Base-by-base conservation (phyloP, 2,329 filamentous ascomycete species). In the Scleromitrula shiraiana region DNA sequence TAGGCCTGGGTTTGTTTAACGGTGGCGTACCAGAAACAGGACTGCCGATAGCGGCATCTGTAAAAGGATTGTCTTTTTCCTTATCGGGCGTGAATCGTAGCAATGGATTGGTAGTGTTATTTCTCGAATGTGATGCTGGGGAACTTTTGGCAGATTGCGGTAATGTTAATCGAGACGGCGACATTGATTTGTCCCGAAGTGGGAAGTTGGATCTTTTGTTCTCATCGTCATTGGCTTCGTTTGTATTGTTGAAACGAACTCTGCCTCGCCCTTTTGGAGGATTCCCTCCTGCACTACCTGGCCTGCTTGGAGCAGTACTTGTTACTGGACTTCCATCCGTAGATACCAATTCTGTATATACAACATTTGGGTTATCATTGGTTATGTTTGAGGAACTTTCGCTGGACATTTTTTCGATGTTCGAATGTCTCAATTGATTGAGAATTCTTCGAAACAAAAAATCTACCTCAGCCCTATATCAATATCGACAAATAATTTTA, bases 201-300 rank as follows among this genome's bases (percentile, higher is more conserved):
- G 56, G 59, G 24, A 57, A 46, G 33, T 42, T 55, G 20, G 53
- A 57, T 20, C 54, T 59, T 20, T 55, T 51, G 46, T 63, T 63
- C 19, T 54, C 44, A 5, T 42, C 43, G 54, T 64, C 62, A 41
- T 60, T 63, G 46, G 56, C 57, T 46, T 62, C 61, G 47, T 58
- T 63, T 20, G 55, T 58, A 39, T 55, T 59, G 43, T 63, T 62
- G 52, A 64, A 64, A 14, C 61, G 55, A 3, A 64, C 62, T 42
- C 62, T 57, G 50, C 52, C 52, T 52, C 54, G 24, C 43, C 58
- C 54, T 30, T 42, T 36, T 19, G 37, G 35, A 36, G 39, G 45
- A 22, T 41, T 38, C 6, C 51, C 56, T 45, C 41, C 50, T 41
- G 57, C 22, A 51, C 59, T 62, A 2, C 43, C 44, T 8, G 59